Evolutionary conservation across 2,329 filamentous ascomycete genomes (phyloP), one percentile per base, ranked within the genome.

Genomic region (Sordariomycetes sp.): DNA sequence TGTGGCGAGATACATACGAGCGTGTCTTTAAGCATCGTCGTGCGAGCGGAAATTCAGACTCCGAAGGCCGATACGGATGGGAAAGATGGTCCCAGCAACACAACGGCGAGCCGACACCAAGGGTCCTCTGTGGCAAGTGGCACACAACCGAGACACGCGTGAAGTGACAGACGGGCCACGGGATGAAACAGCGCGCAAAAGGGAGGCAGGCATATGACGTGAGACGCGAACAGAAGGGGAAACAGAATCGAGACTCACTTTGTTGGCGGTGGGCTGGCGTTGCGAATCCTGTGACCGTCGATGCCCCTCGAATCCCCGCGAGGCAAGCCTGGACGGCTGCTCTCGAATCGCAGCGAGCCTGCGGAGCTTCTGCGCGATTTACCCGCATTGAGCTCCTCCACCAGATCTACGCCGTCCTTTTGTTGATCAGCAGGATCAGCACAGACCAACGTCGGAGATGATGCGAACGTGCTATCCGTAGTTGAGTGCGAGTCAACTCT

Each of bases 271-370:
- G 55, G 55, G 22, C 55, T 57, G 7, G 55, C 50, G 25, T 57
- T 53, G n/a, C 55, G 55, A n/a, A 57, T 57, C 52, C 55, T 53
- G 32, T 34, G 51, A 12, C 55, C 51, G 25, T 36, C 34, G 20
- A 57, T 57, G 10, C 28, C 32, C 39, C 35, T 28, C 28, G 50
- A 52, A 8, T 48, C 34, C 17, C 54, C 54, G 13, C 32, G 50
- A 13, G 55, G 55, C 35, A 53, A 34, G n/a, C 51, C 50, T 7
- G 51, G 51, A 2, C 35, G 50, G 20, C 36, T 20, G 10, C 20
- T 48, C n/a, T 57, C 55, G 36, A 57, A 57, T 35, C 55, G 55
- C 12, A 57, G 50, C 17, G 55, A 57, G 20, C 25, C 35, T 25
- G 50, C 52, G n/a, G 55, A 57, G 35, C 55, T 42, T 45, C 55